Base-by-base conservation (phyloP, 2,329 filamentous ascomycete genomes). In the Phialophora chinensis region DNA sequence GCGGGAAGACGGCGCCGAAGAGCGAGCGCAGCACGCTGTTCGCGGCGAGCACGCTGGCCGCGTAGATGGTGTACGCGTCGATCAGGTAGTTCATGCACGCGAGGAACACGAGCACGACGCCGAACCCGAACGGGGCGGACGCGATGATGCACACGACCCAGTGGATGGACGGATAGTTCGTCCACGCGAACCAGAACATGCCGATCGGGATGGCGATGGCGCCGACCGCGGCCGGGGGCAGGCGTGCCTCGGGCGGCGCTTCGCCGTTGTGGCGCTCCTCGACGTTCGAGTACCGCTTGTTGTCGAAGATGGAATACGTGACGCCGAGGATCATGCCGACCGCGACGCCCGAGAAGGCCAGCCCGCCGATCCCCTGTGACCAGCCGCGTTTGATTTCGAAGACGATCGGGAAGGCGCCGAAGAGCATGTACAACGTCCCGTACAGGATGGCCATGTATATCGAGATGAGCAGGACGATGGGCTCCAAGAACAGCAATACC, bases 111-210 rank as follows among this genome's bases (percentile, higher is more conserved):
- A 80, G 66, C 3, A 81, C 76, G 72, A 80, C 76, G 14, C 79
- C 79, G 57, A 81, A 80, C 0, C 79, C 79, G 57, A 81, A 79
- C 2, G 78, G 75, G 5, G 74, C 78, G 29, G 73, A 75, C 3
- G 75, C 77, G 10, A 76, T 74, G 54, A 80, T 74, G 63, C 74
- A 74, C 14, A 73, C 77, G 62, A 79, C 77, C 77, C 77, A 80
- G 68, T 79, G 78, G 38, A 79, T 70, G 1, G 73, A 74, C 65
- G 75, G 79, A 63, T 78, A 82, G 59, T 85, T 83, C 0, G 86
- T 86, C 86, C 86, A 88, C 0, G 85, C 85, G 65, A 87, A 85
- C 84, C 84, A 86, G 74, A 87, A 86, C 4, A 87, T 77, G 17
- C 84, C 83, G 50, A 86, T 74, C 0, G 87, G 86, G 25, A 66